These are phyloP conservation scores for Apium graveolens DNA, from an alignment of 129 eudicot genomes.

Conservation along the genomic window DNA sequence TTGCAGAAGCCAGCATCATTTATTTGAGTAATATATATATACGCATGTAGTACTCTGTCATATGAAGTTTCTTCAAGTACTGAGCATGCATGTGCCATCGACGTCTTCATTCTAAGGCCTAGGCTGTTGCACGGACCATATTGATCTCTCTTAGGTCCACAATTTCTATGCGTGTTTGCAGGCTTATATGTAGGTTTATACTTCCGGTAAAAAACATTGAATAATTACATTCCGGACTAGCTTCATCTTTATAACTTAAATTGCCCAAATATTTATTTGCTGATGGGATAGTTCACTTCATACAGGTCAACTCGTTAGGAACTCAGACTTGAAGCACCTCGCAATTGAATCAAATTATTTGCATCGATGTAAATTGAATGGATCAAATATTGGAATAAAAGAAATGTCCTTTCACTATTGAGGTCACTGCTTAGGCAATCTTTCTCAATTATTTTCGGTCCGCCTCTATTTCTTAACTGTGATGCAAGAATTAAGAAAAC, in stretches of 20 bases:
- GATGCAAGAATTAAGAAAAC: background rate
- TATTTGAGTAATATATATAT: too few relatives aligned
- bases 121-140: conserved; percentile 9
- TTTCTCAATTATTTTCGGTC: background rate
- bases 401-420: background rate
- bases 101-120: background rate
- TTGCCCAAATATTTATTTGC: background rate
- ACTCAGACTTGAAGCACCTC: background rate
- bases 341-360: background rate
- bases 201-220: background rate
- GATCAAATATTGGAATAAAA: background rate
- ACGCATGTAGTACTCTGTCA: too few relatives aligned
- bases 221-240: background rate
- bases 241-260: background rate
- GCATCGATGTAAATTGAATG: background rate
- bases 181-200: background rate
- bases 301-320: background rate
- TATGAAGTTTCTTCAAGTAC: too few relatives aligned
- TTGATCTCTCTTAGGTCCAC: background rate
- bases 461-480: background rate
- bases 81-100: conserved; percentile 2
- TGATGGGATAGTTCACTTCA: background rate
- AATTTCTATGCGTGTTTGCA: background rate
- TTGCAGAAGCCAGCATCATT: too few relatives aligned
- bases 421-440: conserved; percentile 10